Percentiles rank a stretch among this genome's conserved stretches.
Evolutionary conservation across 176 grass and related monocot genomes (phyloP).

Genomic region (Carex pumila): DNA sequence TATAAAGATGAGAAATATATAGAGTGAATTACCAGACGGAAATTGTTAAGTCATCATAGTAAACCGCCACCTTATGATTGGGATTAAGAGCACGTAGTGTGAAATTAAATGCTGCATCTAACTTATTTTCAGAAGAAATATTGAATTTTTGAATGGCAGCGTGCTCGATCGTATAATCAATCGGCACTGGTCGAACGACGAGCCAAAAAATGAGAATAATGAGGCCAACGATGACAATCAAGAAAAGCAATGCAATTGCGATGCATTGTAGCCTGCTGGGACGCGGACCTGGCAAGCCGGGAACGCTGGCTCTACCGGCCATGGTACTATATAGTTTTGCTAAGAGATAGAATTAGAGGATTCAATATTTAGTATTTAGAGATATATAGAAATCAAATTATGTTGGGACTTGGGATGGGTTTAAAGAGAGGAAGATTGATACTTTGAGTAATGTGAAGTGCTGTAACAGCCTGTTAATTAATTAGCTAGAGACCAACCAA

Average conservation of each 20-base stretch:
- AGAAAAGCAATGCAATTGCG: conserved; percentile 26
- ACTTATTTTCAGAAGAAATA: conserved; percentile 34
- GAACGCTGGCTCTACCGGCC: conserved; percentile 17
- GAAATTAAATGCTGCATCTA: conserved; percentile 58
- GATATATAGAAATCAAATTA: background rate
- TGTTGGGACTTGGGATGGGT: background rate
- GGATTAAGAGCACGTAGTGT: conserved; percentile 51
- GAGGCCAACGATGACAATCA: conserved; percentile 23
- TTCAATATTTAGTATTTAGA: background rate
- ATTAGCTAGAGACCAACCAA: conserved; percentile 16
- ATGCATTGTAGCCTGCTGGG: conserved; percentile 28
- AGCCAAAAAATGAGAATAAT: conserved; percentile 56
- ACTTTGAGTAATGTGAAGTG: conserved; percentile 44
- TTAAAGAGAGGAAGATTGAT: conserved; percentile 34
- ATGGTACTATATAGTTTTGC: conserved; percentile 8
- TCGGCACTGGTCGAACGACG: conserved; percentile 27
- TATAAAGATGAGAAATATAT: background rate
- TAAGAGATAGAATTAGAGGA: background rate
- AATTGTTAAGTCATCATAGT: conserved; percentile 34
- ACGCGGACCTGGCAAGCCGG: background rate
- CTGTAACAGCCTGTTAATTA: conserved; percentile 27
- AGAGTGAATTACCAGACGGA: conserved; percentile 38
- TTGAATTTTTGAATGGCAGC: conserved; percentile 42
- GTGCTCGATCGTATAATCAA: conserved; percentile 37
- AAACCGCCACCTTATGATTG: conserved; percentile 40